A percentile compares a stretch with the other conserved stretches of the same genome.
phyloP scores from a whole-genome alignment of 2,329 filamentous ascomycete genomes.

The Malbranchea cinnamomea region DNA sequence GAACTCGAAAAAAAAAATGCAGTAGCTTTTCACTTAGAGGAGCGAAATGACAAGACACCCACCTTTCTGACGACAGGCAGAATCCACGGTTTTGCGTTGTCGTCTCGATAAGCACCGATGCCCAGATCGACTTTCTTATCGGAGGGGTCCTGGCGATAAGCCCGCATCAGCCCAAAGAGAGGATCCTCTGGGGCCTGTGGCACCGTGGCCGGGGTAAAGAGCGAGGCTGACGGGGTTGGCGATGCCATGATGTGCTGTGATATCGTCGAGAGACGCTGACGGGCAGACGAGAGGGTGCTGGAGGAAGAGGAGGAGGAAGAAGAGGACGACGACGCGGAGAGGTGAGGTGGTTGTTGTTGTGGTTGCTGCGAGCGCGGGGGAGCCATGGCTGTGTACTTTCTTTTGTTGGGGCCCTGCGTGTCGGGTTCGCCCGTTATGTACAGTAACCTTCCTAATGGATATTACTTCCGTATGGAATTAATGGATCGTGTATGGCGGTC shows the following conservation, averaged over 20 bases:
- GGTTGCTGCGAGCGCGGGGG: background rate
- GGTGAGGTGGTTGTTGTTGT: background rate
- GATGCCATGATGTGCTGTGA: conserved; percentile 11
- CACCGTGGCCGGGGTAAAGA: conserved; percentile 62
- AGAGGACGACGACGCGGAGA: background rate
- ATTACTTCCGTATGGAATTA: too few species aligned
- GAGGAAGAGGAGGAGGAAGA: background rate
- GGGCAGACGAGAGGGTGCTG: conserved; percentile 5
- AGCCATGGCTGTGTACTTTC: background rate
- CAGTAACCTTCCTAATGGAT: too few species aligned
- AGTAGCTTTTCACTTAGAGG: background rate
- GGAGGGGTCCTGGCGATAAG: conserved; percentile 63
- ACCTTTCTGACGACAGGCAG: conserved; percentile 95
- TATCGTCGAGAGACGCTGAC: conserved; percentile 8
- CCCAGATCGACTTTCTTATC: conserved; percentile 85
- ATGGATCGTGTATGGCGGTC: too few species aligned
- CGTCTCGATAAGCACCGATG: conserved; percentile 86
- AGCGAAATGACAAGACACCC: conserved; percentile 2
- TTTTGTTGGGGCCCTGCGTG: too few species aligned
- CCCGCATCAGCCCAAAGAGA: conserved; percentile 82
- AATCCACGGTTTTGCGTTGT: conserved; percentile 95
- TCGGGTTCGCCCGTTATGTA: too few species aligned
- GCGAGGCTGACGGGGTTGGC: conserved; percentile 33
- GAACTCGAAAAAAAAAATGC: conserved; percentile 2
- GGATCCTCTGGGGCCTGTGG: conserved; percentile 89